phyloP scores from a whole-genome alignment of 768 basidiomycete genomes.

The Crepidotus variabilis region DNA sequence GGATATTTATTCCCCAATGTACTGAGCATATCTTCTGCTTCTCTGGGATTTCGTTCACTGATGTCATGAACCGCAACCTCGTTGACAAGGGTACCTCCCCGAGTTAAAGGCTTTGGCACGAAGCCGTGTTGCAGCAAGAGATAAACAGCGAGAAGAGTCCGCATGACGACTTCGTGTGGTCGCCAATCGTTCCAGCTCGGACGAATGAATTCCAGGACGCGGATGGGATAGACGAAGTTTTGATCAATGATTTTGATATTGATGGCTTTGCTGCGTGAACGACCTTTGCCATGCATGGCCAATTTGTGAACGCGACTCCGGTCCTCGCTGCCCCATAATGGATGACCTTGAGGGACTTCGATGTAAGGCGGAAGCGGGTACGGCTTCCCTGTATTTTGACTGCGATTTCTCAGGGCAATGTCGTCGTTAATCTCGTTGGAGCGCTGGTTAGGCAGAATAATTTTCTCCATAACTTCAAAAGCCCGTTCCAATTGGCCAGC shows the following conservation, averaged over 20 bases:
- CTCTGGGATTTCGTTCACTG: slow-evolving; percentile 10
- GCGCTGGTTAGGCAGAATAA: slow-evolving; percentile 55
- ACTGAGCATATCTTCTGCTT: slow-evolving; percentile 29
- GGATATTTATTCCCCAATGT: slow-evolving; percentile 52
- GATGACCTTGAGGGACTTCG: slow-evolving; percentile 5
- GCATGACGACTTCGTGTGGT: slow-evolving; percentile 50
- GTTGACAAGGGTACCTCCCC: slow-evolving; percentile 18
- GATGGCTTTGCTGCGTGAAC: slow-evolving; percentile 3
- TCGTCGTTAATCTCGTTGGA: slow-evolving; percentile 6
- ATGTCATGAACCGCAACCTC: slow-evolving; percentile 16
- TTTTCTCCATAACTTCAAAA: slow-evolving; percentile 75
- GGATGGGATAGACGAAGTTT: slow-evolving; percentile 30
- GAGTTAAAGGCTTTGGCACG: slow-evolving; percentile 38
- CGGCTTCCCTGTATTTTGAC: background rate
- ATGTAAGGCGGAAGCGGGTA: slow-evolving; percentile 1
- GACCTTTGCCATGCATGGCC: background rate
- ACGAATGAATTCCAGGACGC: slow-evolving; percentile 57
- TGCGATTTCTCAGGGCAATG: background rate
- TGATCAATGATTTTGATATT: slow-evolving; percentile 12
- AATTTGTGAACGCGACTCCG: background rate
- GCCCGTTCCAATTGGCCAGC: slow-evolving; percentile 82
- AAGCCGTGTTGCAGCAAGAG: slow-evolving; percentile 47
- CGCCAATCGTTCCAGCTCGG: slow-evolving; percentile 66
- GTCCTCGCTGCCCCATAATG: slow-evolving; percentile 4
- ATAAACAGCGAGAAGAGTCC: slow-evolving; percentile 42